Percentiles rank a stretch among this genome's conserved stretches.
Conservation (phyloP, 176 grass and related monocot species). For the Oryza officinalis region DNA sequence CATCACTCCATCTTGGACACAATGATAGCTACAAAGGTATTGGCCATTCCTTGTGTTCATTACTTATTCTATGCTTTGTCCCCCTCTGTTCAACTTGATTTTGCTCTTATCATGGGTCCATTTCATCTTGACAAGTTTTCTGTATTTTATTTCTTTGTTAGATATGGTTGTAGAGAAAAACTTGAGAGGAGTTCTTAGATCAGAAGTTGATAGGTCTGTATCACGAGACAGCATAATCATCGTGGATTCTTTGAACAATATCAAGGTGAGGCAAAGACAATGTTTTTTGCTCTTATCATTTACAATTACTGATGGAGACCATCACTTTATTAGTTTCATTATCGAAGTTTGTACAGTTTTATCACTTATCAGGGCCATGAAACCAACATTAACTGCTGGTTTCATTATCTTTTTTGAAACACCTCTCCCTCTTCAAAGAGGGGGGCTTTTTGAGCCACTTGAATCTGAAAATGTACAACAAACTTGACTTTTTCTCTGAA, state of each 20-base stretch:
- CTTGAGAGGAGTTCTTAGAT: slow-evolving; percentile 76
- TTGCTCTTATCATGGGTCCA: background rate
- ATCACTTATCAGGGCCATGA: background rate
- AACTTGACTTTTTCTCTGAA: background rate
- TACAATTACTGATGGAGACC: background rate
- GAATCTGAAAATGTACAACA: background rate
- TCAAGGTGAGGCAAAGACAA: slow-evolving; percentile 61
- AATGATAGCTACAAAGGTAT: slow-evolving; percentile 82
- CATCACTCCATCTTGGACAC: slow-evolving; percentile 80
- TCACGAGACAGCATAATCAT: slow-evolving; percentile 82
- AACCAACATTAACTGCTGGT: no score
- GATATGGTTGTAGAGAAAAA: slow-evolving; percentile 97
- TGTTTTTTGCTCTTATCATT: background rate
- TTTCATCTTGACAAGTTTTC: background rate
- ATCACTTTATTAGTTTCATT: background rate
- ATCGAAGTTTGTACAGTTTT: background rate
- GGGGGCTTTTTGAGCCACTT: background rate
- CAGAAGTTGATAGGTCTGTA: slow-evolving; percentile 89
- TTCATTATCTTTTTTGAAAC: background rate
- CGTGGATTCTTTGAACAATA: slow-evolving; percentile 90
- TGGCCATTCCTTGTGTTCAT: background rate
- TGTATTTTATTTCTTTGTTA: slow-evolving; percentile 32
- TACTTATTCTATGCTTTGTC: background rate
- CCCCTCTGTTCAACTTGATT: background rate
- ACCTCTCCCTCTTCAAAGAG: background rate